phyloP scores from a whole-genome alignment of 495 filamentous ascomycete species.

The Aspergillus hancockii region DNA sequence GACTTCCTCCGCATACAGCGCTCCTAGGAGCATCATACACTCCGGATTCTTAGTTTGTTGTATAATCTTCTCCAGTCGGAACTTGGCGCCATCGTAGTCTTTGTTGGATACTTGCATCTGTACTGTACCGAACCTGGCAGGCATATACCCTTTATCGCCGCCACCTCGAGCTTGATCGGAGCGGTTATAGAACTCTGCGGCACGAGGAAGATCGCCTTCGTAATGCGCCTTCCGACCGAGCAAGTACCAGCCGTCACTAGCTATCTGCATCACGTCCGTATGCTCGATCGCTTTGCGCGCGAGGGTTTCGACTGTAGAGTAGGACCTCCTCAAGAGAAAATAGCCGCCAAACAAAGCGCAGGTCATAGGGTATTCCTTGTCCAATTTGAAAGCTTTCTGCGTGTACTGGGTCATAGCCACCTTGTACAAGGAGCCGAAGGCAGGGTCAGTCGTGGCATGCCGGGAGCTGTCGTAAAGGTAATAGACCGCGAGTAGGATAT shows the following conservation, averaged over 20 bases:
- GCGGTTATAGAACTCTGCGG: conserved; percentile 78
- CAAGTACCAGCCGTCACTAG: conserved; percentile 95
- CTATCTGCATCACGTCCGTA: conserved; percentile 92
- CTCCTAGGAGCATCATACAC: conserved; percentile 85
- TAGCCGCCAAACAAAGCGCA: conserved; percentile 87
- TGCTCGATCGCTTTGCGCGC: conserved; percentile 92
- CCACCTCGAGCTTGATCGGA: conserved; percentile 89
- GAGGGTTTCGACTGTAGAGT: conserved; percentile 76
- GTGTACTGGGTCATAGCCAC: conserved; percentile 93
- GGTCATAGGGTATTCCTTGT: conserved; percentile 87
- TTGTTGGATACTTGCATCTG: conserved; percentile 83
- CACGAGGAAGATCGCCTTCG: conserved; percentile 61
- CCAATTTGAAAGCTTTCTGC: conserved; percentile 90
- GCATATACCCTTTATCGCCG: conserved; percentile 80
- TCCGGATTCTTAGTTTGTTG: conserved; percentile 84
- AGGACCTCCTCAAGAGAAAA: conserved; percentile 76
- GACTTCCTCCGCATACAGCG: conserved; percentile 90
- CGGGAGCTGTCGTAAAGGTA: conserved; percentile 81
- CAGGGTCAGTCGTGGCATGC: conserved; percentile 71
- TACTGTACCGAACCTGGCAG: conserved; percentile 88
- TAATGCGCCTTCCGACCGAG: conserved; percentile 89
- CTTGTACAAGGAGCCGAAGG: conserved; percentile 80
- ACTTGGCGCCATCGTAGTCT: conserved; percentile 89
- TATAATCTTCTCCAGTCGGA: conserved; percentile 89
- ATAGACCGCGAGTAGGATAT: conserved; percentile 84